Evolutionary conservation across 2,329 filamentous ascomycete genomes (phyloP).

Genomic region (Colletotrichum horii): DNA sequence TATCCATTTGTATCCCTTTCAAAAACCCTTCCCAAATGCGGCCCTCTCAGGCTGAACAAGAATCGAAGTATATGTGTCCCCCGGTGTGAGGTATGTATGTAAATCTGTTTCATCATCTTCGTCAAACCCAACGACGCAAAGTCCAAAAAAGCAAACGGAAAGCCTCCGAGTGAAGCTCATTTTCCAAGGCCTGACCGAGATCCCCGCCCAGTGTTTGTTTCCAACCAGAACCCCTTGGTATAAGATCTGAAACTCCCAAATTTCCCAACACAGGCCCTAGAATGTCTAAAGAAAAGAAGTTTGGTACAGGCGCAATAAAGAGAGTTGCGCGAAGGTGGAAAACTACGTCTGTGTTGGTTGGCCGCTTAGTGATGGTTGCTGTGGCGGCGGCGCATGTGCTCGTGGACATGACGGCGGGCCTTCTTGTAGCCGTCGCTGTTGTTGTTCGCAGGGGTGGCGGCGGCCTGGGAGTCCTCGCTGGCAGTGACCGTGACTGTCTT

Average conservation of each 20-base stretch:
- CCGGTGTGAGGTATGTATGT: constrained; percentile 1
- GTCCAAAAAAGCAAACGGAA: background rate
- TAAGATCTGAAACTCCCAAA: constrained; percentile 6
- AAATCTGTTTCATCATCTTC: constrained; percentile 13
- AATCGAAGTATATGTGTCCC: constrained; percentile 14
- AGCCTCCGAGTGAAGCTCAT: background rate
- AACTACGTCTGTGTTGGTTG: background rate
- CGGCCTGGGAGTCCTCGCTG: constrained; percentile 46
- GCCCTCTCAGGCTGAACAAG: background rate
- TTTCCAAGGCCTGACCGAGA: background rate
- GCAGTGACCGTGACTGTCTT: constrained; percentile 52
- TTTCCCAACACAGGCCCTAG: constrained; percentile 12
- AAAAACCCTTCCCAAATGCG: constrained; percentile 15
- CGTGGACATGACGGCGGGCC: constrained; percentile 40
- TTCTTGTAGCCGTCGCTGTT: constrained; percentile 25
- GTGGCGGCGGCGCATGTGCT: constrained; percentile 39
- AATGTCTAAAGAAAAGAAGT: constrained; percentile 22
- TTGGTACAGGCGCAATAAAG: constrained; percentile 1
- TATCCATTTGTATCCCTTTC: background rate
- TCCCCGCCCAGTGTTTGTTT: background rate
- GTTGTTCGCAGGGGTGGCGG: background rate
- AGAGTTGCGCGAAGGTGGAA: background rate
- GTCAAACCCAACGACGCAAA: background rate
- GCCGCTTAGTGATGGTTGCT: constrained; percentile 30
- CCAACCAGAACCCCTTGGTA: constrained; percentile 5